These are phyloP conservation scores for Phytophthora parvispora DNA, from an alignment of 352 stramenopile species.

Conservation along the genomic window DNA sequence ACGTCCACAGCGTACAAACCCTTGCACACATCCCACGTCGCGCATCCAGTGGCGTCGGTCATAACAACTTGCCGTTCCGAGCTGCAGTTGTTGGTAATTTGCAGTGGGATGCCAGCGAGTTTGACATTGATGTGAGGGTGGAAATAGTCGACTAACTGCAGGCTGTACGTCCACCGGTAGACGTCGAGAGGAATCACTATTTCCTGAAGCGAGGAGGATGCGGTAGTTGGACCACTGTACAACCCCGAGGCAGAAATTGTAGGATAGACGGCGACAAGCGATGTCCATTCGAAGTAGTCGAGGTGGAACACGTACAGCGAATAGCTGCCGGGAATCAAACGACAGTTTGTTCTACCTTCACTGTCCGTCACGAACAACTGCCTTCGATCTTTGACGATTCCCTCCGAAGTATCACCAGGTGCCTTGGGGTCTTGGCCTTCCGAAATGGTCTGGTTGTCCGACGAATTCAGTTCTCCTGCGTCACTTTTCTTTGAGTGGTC, in stretches of 20 bases:
- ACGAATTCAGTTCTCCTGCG: not conserved
- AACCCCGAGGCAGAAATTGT: conserved; percentile 51
- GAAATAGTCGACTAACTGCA: conserved; percentile 82
- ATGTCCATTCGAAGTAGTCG: conserved; percentile 84
- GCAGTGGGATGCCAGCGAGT: conserved; percentile 56
- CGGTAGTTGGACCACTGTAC: conserved; percentile 36
- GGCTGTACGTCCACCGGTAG: conserved; percentile 68
- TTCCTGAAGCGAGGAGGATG: conserved; percentile 47
- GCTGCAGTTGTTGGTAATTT: conserved; percentile 69
- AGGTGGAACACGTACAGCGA: conserved; percentile 76
- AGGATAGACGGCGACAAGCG: conserved; percentile 62
- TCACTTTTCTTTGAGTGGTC: conserved; percentile 4
- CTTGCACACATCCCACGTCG: conserved; percentile 66
- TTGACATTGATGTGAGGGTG: conserved; percentile 49
- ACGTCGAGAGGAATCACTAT: conserved; percentile 67
- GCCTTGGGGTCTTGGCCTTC: conserved; percentile 13
- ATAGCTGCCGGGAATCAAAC: conserved; percentile 66
- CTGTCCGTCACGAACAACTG: conserved; percentile 51
- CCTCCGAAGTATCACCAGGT: conserved; percentile 12
- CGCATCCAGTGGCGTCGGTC: conserved; percentile 52
- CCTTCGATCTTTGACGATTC: conserved; percentile 29
- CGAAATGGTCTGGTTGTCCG: not conserved
- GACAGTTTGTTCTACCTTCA: conserved; percentile 46
- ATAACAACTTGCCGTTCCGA: conserved; percentile 51
- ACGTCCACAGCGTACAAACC: conserved; percentile 70